These are phyloP conservation scores for Verticillium dahliae DNA, from an alignment of 2,329 filamentous ascomycete genomes.

Conservation along the genomic window DNA sequence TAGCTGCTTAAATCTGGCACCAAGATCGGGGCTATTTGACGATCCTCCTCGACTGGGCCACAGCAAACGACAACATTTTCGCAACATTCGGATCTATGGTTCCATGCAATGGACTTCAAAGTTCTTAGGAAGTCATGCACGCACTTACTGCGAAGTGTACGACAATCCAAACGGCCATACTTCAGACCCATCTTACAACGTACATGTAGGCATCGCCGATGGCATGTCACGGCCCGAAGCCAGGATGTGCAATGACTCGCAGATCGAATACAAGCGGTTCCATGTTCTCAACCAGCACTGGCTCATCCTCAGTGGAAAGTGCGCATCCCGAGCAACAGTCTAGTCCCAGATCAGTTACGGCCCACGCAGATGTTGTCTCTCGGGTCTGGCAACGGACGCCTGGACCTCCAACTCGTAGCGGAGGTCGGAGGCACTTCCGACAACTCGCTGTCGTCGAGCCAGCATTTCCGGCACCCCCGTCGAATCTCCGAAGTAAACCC, in stretches of 20 bases:
- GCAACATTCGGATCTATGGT: too few species aligned
- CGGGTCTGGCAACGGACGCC: not conserved
- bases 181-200: too few species aligned
- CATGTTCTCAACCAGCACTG: too few species aligned
- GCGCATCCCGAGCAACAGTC: not conserved
- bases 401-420: not conserved
- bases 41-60: not conserved
- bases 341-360: not conserved
- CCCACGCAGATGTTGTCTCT: not conserved
- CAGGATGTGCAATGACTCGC: too few species aligned
- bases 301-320: too few species aligned
- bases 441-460: not conserved
- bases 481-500: not conserved
- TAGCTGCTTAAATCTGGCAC: not conserved
- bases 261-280: too few species aligned
- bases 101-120: not conserved
- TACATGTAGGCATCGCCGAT: too few species aligned
- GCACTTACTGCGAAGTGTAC: not conserved
- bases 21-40: not conserved
- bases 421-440: not conserved
- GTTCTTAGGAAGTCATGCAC: too few species aligned
- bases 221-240: too few species aligned
- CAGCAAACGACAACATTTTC: not conserved
- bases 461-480: not conserved
- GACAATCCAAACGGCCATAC: too few species aligned